A percentile compares a stretch with the other conserved stretches of the same genome.
Evolutionary conservation across 2,329 filamentous ascomycete species (phyloP).

Genomic region (Xylaria hypoxylon): DNA sequence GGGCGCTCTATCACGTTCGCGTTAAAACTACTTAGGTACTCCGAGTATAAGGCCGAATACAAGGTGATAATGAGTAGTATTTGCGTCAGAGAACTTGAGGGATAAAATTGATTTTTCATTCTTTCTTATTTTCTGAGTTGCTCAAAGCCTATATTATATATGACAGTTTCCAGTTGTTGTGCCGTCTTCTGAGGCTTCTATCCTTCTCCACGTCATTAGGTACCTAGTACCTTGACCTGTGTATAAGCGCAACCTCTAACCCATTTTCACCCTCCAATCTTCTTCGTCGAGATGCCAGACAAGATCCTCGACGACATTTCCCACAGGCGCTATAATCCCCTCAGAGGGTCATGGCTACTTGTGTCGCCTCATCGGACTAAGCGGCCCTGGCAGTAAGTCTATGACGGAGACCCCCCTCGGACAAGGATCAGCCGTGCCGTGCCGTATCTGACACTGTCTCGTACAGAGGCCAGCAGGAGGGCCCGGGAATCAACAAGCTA

Average conservation of each 20-base stretch:
- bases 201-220: neutral
- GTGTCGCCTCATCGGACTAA: slow-evolving; percentile 97
- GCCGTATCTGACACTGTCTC: slow-evolving; percentile 4
- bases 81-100: neutral
- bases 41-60: slow-evolving; percentile 26
- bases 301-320: slow-evolving; percentile 94
- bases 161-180: neutral
- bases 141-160: too few species aligned
- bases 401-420: slow-evolving; percentile 10
- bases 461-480: slow-evolving; percentile 80
- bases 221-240: neutral
- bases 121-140: neutral
- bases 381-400: slow-evolving; percentile 93
- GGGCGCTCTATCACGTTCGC: slow-evolving; percentile 20
- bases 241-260: slow-evolving; percentile 16
- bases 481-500: slow-evolving; percentile 72
- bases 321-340: slow-evolving; percentile 91
- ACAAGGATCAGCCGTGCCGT: slow-evolving; percentile 11
- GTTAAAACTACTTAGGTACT: slow-evolving; percentile 17
- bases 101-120: slow-evolving; percentile 5
- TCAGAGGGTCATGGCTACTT: slow-evolving; percentile 90
- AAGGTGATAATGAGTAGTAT: neutral
- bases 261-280: neutral
- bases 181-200: neutral
- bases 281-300: slow-evolving; percentile 70